These are phyloP conservation scores for Teunomyces tritomae DNA, from an alignment of 805 yeast species.

Conservation along the genomic window DNA sequence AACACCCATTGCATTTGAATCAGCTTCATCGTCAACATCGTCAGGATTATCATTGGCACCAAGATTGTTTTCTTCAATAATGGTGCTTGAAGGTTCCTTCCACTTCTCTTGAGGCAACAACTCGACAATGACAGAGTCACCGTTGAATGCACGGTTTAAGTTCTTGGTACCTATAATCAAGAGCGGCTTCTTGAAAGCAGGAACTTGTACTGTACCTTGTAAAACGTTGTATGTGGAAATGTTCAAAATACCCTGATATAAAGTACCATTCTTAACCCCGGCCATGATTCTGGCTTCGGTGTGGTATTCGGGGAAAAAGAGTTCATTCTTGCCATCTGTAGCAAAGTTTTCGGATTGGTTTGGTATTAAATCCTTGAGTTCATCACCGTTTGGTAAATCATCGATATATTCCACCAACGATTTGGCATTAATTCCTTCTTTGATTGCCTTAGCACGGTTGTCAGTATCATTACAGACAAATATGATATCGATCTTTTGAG, in stretches of 20 bases:
- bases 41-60: conserved; percentile 61
- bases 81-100: conserved; percentile 80
- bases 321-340: conserved; percentile 40
- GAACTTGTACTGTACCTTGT: conserved; percentile 77
- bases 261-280: conserved; percentile 81
- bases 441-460: conserved; percentile 56
- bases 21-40: conserved; percentile 35
- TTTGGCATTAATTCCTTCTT: conserved; percentile 53
- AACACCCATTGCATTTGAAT: conserved; percentile 21
- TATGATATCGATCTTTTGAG: conserved; percentile 45
- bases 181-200: conserved; percentile 77
- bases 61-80: conserved; percentile 70
- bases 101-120: conserved; percentile 80
- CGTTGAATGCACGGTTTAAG: conserved; percentile 86
- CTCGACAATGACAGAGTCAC: conserved; percentile 90
- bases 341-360: conserved; percentile 41
- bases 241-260: conserved; percentile 80
- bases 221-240: conserved; percentile 83
- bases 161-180: conserved; percentile 78
- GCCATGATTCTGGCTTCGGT: conserved; percentile 82
- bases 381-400: conserved; percentile 66
- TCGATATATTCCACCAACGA: conserved; percentile 70
- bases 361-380: conserved; percentile 77
- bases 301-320: conserved; percentile 73
- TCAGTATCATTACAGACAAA: conserved; percentile 76